Base-by-base conservation (phyloP, 192 early-diverging fungal genomes). In the Coemansia pectinata region DNA sequence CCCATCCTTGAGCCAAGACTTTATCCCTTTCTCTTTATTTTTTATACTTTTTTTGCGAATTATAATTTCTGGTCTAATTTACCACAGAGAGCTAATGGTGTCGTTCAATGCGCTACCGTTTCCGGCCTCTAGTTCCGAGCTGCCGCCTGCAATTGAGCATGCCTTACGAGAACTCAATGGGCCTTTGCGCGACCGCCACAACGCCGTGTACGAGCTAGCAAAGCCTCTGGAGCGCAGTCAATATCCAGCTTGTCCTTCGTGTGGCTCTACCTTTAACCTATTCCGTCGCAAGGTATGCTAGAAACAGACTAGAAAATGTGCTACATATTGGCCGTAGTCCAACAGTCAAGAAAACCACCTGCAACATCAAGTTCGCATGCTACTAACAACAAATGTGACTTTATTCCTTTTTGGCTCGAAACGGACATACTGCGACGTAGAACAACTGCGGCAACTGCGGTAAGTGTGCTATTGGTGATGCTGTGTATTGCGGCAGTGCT, bases 181-280 rank as follows among this genome's bases (percentile, higher is more conserved):
- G 1, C 81, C 81, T 0, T 57, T 71, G 33, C 47, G 60, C 31
- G 81, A 84, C 69, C 36, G 27, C 0, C 63, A 67, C 62, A 74
- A 69, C 41, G 21, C 27, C 21, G 47, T n/a, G 0, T 84, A 79
- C 42, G 47, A 42, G 66, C 65, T 76, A 12, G 71, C 81, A 29
- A 40, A 42, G 39, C 81, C 73, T 11, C 67, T 70, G 5, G 77
- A 78, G 33, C 73, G 71, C 39, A 62, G 66, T 9, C 58, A 61
- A 5, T 84, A 84, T 69, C 38, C 76, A 29, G 81, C 81, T 17
- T 84, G 81, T 27, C 81, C 74, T 2, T 65, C 69, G 9, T 84
- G 81, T 53, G 81, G 81, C 11, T 66, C 64, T 55, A 67, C 71
- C 21, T 84, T 84, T 36, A 69, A 76, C 15, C 38, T 84, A 9